Percentiles rank a stretch among this genome's conserved stretches.
Evolutionary conservation across 1,284 basidiomycete species (phyloP).

Genomic region (Calocybe gambosa): DNA sequence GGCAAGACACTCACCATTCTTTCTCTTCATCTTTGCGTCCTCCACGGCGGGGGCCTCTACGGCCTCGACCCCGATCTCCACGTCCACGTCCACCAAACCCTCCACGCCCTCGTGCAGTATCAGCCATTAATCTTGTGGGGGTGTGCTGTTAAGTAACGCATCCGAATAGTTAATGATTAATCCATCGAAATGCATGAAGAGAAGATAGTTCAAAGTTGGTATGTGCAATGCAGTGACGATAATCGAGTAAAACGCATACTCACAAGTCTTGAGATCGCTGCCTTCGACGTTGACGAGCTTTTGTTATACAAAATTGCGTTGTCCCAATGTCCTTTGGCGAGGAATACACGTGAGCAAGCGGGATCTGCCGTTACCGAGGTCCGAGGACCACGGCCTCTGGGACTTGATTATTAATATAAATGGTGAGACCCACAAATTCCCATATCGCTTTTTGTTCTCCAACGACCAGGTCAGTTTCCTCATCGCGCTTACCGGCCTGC

Average conservation of each 20-base stretch:
- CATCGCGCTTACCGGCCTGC: not conserved
- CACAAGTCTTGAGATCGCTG: slow-evolving; percentile 29
- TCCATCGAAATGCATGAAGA: slow-evolving; percentile 25
- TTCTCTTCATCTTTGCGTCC: slow-evolving; percentile 99
- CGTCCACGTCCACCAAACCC: slow-evolving; percentile 83
- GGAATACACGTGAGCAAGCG: slow-evolving; percentile 14
- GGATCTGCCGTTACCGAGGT: slow-evolving; percentile 12
- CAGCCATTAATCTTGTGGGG: slow-evolving; percentile 53
- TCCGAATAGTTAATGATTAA: slow-evolving; percentile 24
- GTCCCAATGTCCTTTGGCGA: no score
- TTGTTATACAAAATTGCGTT: slow-evolving; percentile 12
- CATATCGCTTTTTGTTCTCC: slow-evolving; percentile 7
- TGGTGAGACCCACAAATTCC: slow-evolving; percentile 9
- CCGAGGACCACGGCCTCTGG: slow-evolving; percentile 12
- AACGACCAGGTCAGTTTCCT: slow-evolving; percentile 10
- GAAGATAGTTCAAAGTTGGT: slow-evolving; percentile 5
- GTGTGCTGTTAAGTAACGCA: slow-evolving; percentile 19
- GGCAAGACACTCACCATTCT: slow-evolving; percentile 75
- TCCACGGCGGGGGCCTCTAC: slow-evolving; percentile 90
- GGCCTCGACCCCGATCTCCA: slow-evolving; percentile 77
- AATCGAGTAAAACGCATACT: slow-evolving; percentile 11
- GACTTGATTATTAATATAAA: slow-evolving; percentile 11
- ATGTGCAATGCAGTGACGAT: not conserved
- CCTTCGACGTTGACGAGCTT: slow-evolving; percentile 28
- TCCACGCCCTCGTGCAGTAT: slow-evolving; percentile 75